A percentile compares a stretch with the other conserved stretches of the same genome.
phyloP scores from a whole-genome alignment of 2,329 filamentous ascomycete species.

The Venturia effusa region DNA sequence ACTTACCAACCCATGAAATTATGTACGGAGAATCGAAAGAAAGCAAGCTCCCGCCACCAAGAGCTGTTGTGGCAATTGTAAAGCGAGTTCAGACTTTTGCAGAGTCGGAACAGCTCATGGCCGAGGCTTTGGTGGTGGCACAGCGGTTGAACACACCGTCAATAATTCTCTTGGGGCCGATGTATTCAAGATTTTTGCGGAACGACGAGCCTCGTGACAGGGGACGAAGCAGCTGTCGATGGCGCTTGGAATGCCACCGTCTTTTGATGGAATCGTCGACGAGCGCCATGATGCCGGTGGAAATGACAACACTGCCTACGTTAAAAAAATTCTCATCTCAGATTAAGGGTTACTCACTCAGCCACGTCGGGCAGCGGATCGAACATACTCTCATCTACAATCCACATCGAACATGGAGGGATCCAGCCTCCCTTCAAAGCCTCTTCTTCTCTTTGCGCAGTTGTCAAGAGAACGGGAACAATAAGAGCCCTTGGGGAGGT shows the following conservation, averaged over 20 bases:
- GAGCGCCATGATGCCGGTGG: constrained; percentile 79
- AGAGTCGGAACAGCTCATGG: not conserved
- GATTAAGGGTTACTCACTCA: constrained; percentile 53
- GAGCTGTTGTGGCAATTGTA: not conserved
- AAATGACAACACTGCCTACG: constrained; percentile 61
- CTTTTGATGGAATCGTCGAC: constrained; percentile 86
- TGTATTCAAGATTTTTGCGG: constrained; percentile 49
- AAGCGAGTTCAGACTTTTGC: not conserved
- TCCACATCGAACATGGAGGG: constrained; percentile 82
- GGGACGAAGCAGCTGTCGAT: constrained; percentile 42
- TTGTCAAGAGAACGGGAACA: constrained; percentile 65
- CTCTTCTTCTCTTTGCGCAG: constrained; percentile 60
- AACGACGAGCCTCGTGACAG: constrained; percentile 38
- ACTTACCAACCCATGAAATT: not conserved
- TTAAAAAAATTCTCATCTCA: constrained; percentile 15
- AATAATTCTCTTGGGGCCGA: constrained; percentile 51
- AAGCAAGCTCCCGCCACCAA: not conserved
- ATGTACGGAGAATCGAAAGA: not conserved
- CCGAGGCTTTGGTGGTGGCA: not conserved
- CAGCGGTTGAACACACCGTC: constrained; percentile 47
- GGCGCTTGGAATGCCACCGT: constrained; percentile 53
- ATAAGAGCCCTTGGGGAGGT: constrained; percentile 68
- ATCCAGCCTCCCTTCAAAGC: constrained; percentile 77
- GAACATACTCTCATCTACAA: constrained; percentile 63
- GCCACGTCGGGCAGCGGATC: constrained; percentile 66